These are phyloP conservation scores for Neltuma alba DNA, from an alignment of 306 rosid genomes.

Conservation along the genomic window DNA sequence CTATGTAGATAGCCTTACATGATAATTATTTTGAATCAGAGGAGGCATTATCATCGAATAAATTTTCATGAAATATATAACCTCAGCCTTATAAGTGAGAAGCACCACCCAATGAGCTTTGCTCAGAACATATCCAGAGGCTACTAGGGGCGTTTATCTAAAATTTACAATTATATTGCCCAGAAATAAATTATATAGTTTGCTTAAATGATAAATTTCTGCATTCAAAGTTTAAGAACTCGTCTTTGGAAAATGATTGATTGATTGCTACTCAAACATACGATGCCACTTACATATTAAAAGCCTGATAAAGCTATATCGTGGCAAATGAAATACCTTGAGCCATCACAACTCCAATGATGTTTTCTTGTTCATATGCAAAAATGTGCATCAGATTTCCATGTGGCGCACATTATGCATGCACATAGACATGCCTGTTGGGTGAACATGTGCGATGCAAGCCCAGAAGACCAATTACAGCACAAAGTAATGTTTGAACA, in stretches of 20 bases:
- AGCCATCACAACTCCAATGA: background rate
- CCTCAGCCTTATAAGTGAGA: conserved; percentile 22
- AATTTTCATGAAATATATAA: background rate
- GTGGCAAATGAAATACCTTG: background rate
- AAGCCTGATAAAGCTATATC: background rate
- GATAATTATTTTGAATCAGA: background rate
- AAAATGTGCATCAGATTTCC: conserved; percentile 8
- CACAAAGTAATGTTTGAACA: conserved; percentile 7
- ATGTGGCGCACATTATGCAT: background rate
- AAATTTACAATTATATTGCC: conserved; percentile 3
- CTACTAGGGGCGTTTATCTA: conserved; percentile 18
- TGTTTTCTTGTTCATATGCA: background rate
- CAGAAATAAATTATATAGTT: conserved; percentile 20
- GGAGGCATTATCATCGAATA: background rate
- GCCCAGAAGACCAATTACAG: background rate
- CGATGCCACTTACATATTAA: background rate
- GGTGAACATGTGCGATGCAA: background rate
- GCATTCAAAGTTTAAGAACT: conserved; percentile 25
- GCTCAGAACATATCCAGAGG: conserved; percentile 22
- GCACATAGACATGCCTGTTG: background rate
- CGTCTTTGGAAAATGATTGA: conserved; percentile 14
- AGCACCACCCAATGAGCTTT: conserved; percentile 20
- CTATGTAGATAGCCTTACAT: no score
- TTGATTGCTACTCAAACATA: background rate
- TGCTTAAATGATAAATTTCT: conserved; percentile 13